These are phyloP conservation scores for Schoenoplectus triqueter DNA, from an alignment of 202 grass and related monocot genomes.

Conservation along the genomic window DNA sequence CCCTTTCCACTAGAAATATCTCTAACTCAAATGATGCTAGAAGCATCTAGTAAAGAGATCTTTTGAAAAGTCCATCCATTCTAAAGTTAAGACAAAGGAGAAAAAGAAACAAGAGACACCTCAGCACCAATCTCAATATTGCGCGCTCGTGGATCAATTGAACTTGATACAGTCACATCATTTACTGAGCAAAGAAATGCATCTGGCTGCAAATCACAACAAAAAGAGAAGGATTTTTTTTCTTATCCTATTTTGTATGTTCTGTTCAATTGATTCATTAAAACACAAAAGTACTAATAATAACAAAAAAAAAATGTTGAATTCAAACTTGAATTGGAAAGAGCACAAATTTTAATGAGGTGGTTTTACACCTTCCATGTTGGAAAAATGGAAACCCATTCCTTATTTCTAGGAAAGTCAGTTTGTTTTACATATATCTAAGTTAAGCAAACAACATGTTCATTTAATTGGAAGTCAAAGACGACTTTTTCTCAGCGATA, in stretches of 20 bases:
- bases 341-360: neutral
- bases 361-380: neutral
- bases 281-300: neutral
- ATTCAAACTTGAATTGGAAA: conserved; percentile 27
- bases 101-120: conserved; percentile 45
- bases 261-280: neutral
- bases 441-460: neutral
- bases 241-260: neutral
- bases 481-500: neutral
- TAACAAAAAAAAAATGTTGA: conserved; percentile 28
- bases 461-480: neutral
- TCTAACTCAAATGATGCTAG: conserved; percentile 3
- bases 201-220: conserved; percentile 60
- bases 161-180: conserved; percentile 76
- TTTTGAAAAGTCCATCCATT: too few relatives aligned
- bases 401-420: neutral
- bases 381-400: neutral
- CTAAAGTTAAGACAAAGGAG: neutral
- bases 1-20: too few relatives aligned
- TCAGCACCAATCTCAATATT: conserved; percentile 88
- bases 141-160: conserved; percentile 62
- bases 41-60: neutral
- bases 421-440: neutral
- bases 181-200: conserved; percentile 84
- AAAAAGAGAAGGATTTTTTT: neutral